phyloP scores from a whole-genome alignment of 2,329 filamentous ascomycete species.

The Chrysoporthe austroafricana region DNA sequence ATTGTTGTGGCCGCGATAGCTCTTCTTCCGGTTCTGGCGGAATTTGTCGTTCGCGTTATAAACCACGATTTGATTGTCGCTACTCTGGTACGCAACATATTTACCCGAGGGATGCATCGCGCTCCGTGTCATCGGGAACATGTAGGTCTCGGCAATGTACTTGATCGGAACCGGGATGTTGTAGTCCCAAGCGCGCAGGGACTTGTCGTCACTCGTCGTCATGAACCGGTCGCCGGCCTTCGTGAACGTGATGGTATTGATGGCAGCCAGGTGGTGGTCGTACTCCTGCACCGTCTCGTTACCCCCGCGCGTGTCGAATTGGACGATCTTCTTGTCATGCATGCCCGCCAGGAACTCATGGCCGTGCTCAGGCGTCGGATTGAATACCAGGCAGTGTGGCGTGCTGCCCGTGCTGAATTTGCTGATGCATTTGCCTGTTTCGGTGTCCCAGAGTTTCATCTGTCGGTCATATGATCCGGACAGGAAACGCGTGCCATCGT shows the following conservation, averaged over 20 bases:
- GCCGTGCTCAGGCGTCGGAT: conserved; percentile 74
- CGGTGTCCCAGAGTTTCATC: conserved; percentile 98
- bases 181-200: conserved; percentile 95
- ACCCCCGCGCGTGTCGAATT: conserved; percentile 83
- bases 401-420: conserved; percentile 95
- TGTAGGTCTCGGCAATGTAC: conserved; percentile 95
- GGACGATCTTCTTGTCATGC: conserved; percentile 98
- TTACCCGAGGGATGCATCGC: conserved; percentile 86
- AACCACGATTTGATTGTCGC: conserved; percentile 95
- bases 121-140: conserved; percentile 93
- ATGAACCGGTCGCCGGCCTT: conserved; percentile 95
- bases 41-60: conserved; percentile 96
- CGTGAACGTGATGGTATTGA: conserved; percentile 97
- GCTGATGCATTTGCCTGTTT: conserved; percentile 85
- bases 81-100: conserved; percentile 90
- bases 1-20: conserved; percentile 93
- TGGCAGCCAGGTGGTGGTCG: conserved; percentile 94
- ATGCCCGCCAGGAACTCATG: conserved; percentile 95
- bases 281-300: conserved; percentile 92
- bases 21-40: conserved; percentile 96
- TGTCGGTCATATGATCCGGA: conserved; percentile 91
- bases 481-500: conserved; percentile 80
- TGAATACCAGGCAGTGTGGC: conserved; percentile 92
- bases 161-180: conserved; percentile 98
- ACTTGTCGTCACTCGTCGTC: conserved; percentile 97